Evolutionary conservation across 768 basidiomycete species (phyloP), one percentile per base, ranked within the genome.

Genomic region (Pleurotus tuber-regium): DNA sequence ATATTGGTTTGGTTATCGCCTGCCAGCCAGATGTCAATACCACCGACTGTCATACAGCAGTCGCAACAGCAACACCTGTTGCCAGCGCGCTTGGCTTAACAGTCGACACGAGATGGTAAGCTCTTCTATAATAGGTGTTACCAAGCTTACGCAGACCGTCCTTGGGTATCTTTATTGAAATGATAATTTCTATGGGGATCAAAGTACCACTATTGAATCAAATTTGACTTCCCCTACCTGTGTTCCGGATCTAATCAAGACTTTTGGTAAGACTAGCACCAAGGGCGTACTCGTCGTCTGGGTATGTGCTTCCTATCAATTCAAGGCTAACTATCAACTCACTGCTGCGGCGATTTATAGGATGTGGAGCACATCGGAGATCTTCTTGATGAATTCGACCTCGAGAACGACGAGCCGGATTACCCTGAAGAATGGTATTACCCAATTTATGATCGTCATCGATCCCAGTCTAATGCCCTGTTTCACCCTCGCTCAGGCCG

Each of bases 161-260:
- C n/a, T n/a, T n/a, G n/a, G n/a, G n/a, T n/a, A n/a, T n/a, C n/a
- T n/a, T n/a, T n/a, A n/a, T n/a, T n/a, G n/a, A n/a, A n/a, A n/a
- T n/a, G n/a, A n/a, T n/a, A n/a, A n/a, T n/a, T n/a, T n/a, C n/a
- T n/a, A n/a, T n/a, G n/a, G n/a, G n/a, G n/a, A 8, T 24, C 12
- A 9, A 18, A 48, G 30, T 23, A n/a, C 16, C 31, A 63, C 59
- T 43, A 61, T 58, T 16, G 59, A 57, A 12, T 58, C 54, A 16
- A 59, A 63, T 35, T 53, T 60, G 16, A 51, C 61, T 8, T 55
- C 60, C 12, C 61, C 63, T 16, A 62, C 63, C 43, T 65, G 64
- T 28, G 57, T 65, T 2, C 50, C 50, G 5, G 47, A 61, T 26
- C 41, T 63, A 10, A 52, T 63, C 31, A 53, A 50, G n/a, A 55